phyloP scores from a whole-genome alignment of 2,329 filamentous ascomycete genomes.

The Trichoderma endophyticum region DNA sequence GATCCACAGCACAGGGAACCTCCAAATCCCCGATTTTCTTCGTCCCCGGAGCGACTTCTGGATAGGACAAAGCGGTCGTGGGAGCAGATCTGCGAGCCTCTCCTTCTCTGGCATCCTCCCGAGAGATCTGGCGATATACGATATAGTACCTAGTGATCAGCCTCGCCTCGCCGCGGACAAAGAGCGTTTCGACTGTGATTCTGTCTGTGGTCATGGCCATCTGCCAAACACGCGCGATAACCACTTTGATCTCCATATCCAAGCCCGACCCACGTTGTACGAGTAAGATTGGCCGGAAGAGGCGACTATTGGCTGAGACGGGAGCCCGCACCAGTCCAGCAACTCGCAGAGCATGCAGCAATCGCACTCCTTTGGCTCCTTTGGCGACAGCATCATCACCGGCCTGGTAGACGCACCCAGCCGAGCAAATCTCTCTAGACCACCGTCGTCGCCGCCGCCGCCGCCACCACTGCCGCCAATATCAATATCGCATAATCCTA shows the following conservation, averaged over 20 bases:
- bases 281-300: slow-evolving; percentile 8
- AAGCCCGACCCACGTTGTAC: slow-evolving; percentile 10
- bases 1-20: slow-evolving; percentile 8
- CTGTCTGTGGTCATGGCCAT: slow-evolving; percentile 12
- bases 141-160: neutral
- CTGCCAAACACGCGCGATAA: slow-evolving; percentile 9
- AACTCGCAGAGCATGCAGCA: slow-evolving; percentile 27
- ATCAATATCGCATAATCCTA: slow-evolving; percentile 2
- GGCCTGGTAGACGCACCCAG: slow-evolving; percentile 7
- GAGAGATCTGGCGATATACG: neutral
- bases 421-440: neutral
- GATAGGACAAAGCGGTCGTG: neutral
- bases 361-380: slow-evolving; percentile 25
- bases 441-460: neutral
- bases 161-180: neutral
- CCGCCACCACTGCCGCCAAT: slow-evolving; percentile 12
- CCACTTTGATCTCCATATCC: neutral
- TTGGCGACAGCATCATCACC: slow-evolving; percentile 20
- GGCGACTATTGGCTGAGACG: slow-evolving; percentile 5
- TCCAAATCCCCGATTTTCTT: slow-evolving; percentile 17
- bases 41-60: neutral
- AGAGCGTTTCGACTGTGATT: neutral
- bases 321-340: slow-evolving; percentile 4
- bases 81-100: slow-evolving; percentile 3
- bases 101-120: neutral